Evolutionary conservation across 805 yeast genomes (phyloP).

Genomic region (Ogataea degrootiae): DNA sequence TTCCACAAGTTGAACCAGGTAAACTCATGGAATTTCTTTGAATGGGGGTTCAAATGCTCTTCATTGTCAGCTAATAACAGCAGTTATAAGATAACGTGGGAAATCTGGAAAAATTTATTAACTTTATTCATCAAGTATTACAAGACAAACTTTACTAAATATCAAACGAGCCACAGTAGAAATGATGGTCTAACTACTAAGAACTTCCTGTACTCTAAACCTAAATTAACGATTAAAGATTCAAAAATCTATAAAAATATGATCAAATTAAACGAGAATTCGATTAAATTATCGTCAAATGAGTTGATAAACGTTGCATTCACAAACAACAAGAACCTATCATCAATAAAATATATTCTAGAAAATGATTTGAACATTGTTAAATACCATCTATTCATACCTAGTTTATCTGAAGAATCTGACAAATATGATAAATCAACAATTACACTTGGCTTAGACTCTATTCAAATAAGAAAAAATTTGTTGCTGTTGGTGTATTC

Average conservation of each 20-base stretch:
- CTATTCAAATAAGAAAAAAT: constrained; percentile 12
- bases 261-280: constrained; percentile 4
- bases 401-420: neutral
- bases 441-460: constrained; percentile 9
- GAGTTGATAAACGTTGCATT: constrained; percentile 13
- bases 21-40: constrained; percentile 24
- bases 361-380: constrained; percentile 13
- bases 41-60: constrained; percentile 29
- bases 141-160: constrained; percentile 6
- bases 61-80: constrained; percentile 5
- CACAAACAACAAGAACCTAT: constrained; percentile 4
- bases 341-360: constrained; percentile 10
- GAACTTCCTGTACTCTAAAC: neutral
- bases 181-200: neutral
- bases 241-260: constrained; percentile 3
- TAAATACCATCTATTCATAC: constrained; percentile 1
- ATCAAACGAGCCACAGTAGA: neutral
- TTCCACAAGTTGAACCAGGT: constrained; percentile 18
- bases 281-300: constrained; percentile 7
- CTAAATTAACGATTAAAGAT: neutral
- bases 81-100: constrained; percentile 12
- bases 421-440: neutral
- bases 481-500: constrained; percentile 8
- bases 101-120: constrained; percentile 14
- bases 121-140: constrained; percentile 6